Percentiles rank a stretch among this genome's conserved stretches.
Conservation (phyloP, 129 eudicot genomes). For the Saussurea involucrata region DNA sequence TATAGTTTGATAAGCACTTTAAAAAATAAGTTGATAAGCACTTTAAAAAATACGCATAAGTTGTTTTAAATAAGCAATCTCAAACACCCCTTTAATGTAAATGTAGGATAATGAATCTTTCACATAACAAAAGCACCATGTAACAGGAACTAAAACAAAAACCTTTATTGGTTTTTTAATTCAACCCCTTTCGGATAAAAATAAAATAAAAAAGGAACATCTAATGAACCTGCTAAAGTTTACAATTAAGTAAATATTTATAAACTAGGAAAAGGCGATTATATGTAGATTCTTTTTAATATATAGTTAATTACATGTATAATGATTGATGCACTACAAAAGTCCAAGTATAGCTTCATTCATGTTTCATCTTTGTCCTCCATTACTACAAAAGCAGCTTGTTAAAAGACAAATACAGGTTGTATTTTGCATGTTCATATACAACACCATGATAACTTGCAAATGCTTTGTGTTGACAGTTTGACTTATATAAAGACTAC, state of each 20-base stretch:
- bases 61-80: too few relatives aligned
- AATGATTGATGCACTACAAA: constrained; percentile 23
- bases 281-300: neutral
- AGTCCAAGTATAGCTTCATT: constrained; percentile 14
- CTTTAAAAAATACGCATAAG: too few relatives aligned
- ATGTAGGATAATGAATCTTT: too few relatives aligned
- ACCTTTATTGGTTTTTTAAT: neutral
- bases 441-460: constrained; percentile 9
- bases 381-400: neutral
- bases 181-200: neutral
- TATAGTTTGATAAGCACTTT: too few relatives aligned
- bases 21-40: too few relatives aligned
- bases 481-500: neutral
- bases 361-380: neutral
- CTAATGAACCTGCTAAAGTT: neutral
- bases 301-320: constrained; percentile 11
- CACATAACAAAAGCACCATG: neutral
- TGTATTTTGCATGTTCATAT: constrained; percentile 19
- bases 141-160: neutral
- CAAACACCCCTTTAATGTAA: too few relatives aligned
- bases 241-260: neutral
- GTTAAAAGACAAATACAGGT: constrained; percentile 31
- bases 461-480: neutral
- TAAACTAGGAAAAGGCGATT: neutral
- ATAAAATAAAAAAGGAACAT: neutral